These are phyloP conservation scores for Pythium dissotocum DNA, from an alignment of 352 stramenopile genomes.

Conservation along the genomic window DNA sequence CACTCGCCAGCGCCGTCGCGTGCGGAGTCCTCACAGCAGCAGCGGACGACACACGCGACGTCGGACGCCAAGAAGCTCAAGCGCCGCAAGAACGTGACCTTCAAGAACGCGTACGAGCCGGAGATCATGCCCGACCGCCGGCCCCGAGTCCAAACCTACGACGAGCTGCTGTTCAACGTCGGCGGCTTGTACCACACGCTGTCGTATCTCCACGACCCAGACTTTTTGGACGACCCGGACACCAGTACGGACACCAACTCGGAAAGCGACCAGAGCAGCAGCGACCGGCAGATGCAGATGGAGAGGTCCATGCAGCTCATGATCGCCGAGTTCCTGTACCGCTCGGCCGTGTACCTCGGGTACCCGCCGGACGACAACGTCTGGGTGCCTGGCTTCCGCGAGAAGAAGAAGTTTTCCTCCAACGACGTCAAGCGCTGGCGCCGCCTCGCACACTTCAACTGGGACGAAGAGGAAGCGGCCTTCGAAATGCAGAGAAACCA, in stretches of 20 bases:
- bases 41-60: not conserved
- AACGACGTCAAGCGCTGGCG: constrained; percentile 83
- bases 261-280: not conserved
- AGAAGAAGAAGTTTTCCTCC: constrained; percentile 67
- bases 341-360: constrained; percentile 66
- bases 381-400: constrained; percentile 64
- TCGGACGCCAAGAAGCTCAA: not conserved
- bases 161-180: constrained; percentile 31
- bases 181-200: constrained; percentile 28
- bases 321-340: constrained; percentile 80
- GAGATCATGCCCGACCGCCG: constrained; percentile 24
- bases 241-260: constrained; percentile 1
- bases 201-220: constrained; percentile 21
- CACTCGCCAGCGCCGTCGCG: not conserved
- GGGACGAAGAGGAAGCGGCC: constrained; percentile 56
- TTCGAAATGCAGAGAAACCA: constrained; percentile 6
- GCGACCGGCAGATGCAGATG: constrained; percentile 18
- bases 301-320: constrained; percentile 75
- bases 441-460: constrained; percentile 71
- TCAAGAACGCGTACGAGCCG: constrained; percentile 27
- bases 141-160: constrained; percentile 20
- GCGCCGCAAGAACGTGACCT: constrained; percentile 13
- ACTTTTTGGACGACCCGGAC: constrained; percentile 17
- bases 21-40: not conserved
- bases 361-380: constrained; percentile 51